phyloP scores from a whole-genome alignment of 306 rosid species.

The Crataegus laevigata region DNA sequence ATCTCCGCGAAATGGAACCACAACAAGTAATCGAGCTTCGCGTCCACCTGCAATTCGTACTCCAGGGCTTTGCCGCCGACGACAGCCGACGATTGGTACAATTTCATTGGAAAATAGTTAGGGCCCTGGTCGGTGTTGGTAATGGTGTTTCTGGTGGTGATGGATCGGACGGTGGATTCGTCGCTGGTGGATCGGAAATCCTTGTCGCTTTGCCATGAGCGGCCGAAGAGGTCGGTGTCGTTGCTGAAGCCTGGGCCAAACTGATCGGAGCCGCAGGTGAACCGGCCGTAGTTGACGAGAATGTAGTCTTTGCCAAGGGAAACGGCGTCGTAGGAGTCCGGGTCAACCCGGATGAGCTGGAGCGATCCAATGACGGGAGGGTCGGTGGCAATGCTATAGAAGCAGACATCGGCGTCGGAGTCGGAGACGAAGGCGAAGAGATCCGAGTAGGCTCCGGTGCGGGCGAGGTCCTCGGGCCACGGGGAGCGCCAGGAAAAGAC shows the following conservation, averaged over 20 bases:
- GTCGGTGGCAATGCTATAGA: constrained; percentile 87
- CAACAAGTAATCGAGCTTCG: constrained; percentile 77
- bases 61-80: constrained; percentile 37
- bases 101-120: constrained; percentile 64
- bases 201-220: constrained; percentile 79
- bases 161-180: background rate
- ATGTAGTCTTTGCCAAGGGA: constrained; percentile 16
- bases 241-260: constrained; percentile 87
- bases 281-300: constrained; percentile 76
- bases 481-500: constrained; percentile 93
- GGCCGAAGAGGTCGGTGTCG: constrained; percentile 62
- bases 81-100: constrained; percentile 56
- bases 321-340: constrained; percentile 47
- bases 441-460: constrained; percentile 80
- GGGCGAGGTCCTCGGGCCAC: constrained; percentile 54
- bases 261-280: constrained; percentile 65
- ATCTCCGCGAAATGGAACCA: constrained; percentile 94
- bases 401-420: constrained; percentile 61
- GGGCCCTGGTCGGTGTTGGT: constrained; percentile 53
- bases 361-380: constrained; percentile 76
- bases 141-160: constrained; percentile 36
- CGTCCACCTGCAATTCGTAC: constrained; percentile 65
- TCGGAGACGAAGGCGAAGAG: constrained; percentile 44
- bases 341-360: constrained; percentile 60
- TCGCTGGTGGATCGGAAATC: constrained; percentile 11